phyloP scores from a whole-genome alignment of 257 asterid genomes.

The Solanum chilense region DNA sequence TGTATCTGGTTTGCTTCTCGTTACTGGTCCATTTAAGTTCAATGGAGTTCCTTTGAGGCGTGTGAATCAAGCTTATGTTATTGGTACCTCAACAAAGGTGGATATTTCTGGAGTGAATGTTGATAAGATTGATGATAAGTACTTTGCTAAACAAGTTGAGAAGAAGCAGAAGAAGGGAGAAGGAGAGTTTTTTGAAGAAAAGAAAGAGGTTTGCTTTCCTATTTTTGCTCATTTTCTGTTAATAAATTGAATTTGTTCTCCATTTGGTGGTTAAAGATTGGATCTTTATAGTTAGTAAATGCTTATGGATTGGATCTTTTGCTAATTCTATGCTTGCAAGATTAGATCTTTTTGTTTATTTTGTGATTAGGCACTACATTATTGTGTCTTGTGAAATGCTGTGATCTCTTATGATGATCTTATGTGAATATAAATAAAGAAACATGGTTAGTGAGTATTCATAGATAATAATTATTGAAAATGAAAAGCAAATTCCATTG shows the following conservation, averaged over 20 bases:
- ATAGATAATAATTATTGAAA: not conserved
- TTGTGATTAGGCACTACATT: not conserved
- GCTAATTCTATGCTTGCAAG: not conserved
- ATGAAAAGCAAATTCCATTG: not conserved
- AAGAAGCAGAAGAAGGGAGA: constrained; percentile 5
- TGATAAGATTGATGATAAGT: constrained; percentile 12
- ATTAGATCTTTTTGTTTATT: not conserved
- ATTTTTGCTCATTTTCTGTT: not conserved
- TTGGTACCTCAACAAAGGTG: not conserved
- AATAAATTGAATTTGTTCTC: not conserved
- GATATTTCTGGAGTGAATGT: not conserved
- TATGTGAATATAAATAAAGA: not conserved
- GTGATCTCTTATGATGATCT: not conserved
- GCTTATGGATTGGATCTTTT: not conserved
- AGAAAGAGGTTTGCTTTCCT: not conserved
- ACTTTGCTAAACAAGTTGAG: constrained; percentile 1
- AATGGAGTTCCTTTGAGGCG: constrained; percentile 9
- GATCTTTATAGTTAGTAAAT: not conserved
- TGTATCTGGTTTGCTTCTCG: not conserved
- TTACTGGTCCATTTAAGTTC: constrained; percentile 2
- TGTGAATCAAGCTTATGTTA: constrained; percentile 7
- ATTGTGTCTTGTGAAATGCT: not conserved
- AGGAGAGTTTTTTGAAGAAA: constrained; percentile 3
- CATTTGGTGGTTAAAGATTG: not conserved
- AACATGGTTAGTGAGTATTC: not conserved